Percentiles rank a stretch among this genome's conserved stretches.
phyloP scores from a whole-genome alignment of 108 stramenopile species.

The Nitzschia sp. region DNA sequence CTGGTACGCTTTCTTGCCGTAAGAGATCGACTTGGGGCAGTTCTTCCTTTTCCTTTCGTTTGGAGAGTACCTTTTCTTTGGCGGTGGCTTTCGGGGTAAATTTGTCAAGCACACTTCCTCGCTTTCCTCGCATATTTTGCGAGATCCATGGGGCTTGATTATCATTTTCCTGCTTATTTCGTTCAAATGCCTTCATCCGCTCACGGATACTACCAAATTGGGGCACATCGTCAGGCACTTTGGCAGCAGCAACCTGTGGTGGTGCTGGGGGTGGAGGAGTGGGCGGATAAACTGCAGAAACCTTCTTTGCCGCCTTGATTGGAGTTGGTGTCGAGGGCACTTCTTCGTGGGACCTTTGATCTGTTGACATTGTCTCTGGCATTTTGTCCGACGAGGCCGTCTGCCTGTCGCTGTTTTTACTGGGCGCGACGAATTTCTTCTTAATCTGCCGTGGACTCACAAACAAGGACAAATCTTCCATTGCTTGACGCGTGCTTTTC shows the following conservation, averaged over 20 bases:
- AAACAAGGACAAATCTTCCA: constrained; percentile 22
- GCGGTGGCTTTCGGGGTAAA: not conserved
- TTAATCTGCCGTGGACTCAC: constrained; percentile 18
- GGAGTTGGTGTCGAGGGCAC: not conserved
- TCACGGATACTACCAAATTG: constrained; percentile 15
- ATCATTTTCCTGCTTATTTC: not conserved
- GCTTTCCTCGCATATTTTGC: constrained; percentile 10
- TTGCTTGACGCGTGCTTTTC: constrained; percentile 19
- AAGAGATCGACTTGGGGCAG: not conserved
- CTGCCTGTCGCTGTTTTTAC: not conserved
- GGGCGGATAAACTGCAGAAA: not conserved
- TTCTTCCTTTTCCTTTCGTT: not conserved
- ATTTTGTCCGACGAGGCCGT: not conserved
- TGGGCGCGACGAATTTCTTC: constrained; percentile 2
- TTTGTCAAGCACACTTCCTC: not conserved
- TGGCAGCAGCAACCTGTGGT: not conserved
- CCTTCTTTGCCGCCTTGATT: not conserved
- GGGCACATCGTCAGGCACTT: not conserved
- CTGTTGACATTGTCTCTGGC: not conserved
- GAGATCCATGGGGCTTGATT: constrained; percentile 7
- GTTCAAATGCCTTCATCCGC: constrained; percentile 18
- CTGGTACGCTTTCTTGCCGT: too few species aligned
- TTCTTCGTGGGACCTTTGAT: not conserved
- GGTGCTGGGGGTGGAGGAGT: not conserved
- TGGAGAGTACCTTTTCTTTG: not conserved